Conservation (phyloP, 192 early-diverging fungal genomes). For the Mortierella hygrophila region DNA sequence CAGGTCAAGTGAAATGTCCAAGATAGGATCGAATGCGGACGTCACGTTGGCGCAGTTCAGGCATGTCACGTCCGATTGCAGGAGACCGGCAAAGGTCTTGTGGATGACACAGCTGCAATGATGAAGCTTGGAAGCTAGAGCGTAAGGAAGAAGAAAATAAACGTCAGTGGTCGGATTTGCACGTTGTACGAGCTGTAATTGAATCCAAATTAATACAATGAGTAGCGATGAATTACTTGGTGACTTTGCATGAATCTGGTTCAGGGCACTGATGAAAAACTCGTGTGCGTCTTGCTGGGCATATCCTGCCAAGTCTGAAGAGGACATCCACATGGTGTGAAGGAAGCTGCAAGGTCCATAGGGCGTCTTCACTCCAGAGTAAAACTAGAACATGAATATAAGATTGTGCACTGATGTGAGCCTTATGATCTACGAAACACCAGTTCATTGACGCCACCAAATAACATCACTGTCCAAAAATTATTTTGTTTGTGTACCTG, state of each 20-base stretch:
- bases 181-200: not conserved
- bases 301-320: conserved; percentile 90
- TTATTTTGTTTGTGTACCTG: conserved; percentile 62
- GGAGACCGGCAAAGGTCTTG: conserved; percentile 87
- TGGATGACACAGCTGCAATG: conserved; percentile 91
- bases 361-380: conserved; percentile 75
- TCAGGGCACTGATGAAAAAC: conserved; percentile 92
- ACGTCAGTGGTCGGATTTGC: not conserved
- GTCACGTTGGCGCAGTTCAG: conserved; percentile 81
- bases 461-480: not conserved
- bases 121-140: conserved; percentile 35
- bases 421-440: not conserved
- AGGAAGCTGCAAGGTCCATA: conserved; percentile 89
- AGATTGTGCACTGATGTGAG: not conserved
- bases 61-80: conserved; percentile 95
- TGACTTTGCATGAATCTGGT: conserved; percentile 84
- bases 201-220: not conserved
- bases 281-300: conserved; percentile 98
- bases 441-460: conserved; percentile 1
- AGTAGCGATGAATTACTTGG: conserved; percentile 47
- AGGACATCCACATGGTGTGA: conserved; percentile 90
- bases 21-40: conserved; percentile 86
- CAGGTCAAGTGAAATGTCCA: conserved; percentile 93
- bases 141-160: not conserved
- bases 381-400: conserved; percentile 61